These are phyloP conservation scores for Cladorrhinum sp. DNA, from an alignment of 2,329 filamentous ascomycete species.

Conservation along the genomic window DNA sequence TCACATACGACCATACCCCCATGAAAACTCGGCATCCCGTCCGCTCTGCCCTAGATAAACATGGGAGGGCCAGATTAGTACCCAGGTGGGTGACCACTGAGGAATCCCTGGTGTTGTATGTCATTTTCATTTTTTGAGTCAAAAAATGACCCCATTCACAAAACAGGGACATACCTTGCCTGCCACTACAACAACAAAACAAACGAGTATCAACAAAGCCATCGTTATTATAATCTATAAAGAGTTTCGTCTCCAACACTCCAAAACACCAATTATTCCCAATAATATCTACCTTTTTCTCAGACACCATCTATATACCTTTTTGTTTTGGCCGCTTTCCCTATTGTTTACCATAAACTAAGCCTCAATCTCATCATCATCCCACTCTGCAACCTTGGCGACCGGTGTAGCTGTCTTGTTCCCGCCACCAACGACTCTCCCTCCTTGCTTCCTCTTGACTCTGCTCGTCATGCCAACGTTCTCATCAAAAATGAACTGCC, in stretches of 20 bases:
- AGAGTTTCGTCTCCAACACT: background rate
- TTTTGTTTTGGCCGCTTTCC: background rate
- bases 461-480: conserved; percentile 87
- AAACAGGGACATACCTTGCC: background rate
- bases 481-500: conserved; percentile 91
- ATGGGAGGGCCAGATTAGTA: background rate
- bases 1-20: background rate
- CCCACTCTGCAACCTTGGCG: conserved; percentile 54
- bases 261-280: background rate
- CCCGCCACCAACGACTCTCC: conserved; percentile 54
- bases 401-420: conserved; percentile 27
- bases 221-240: background rate
- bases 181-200: background rate
- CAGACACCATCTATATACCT: background rate
- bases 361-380: conserved; percentile 66
- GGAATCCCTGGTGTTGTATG: background rate
- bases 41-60: background rate
- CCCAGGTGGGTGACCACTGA: background rate
- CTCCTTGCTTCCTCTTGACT: conserved; percentile 85
- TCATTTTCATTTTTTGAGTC: background rate
- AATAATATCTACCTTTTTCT: background rate
- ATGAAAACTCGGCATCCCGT: background rate
- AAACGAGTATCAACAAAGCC: background rate
- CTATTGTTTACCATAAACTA: conserved; percentile 34
- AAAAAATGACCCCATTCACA: background rate